These are phyloP conservation scores for Aspergillus sp. DNA, from an alignment of 2,329 filamentous ascomycete species.

Conservation along the genomic window DNA sequence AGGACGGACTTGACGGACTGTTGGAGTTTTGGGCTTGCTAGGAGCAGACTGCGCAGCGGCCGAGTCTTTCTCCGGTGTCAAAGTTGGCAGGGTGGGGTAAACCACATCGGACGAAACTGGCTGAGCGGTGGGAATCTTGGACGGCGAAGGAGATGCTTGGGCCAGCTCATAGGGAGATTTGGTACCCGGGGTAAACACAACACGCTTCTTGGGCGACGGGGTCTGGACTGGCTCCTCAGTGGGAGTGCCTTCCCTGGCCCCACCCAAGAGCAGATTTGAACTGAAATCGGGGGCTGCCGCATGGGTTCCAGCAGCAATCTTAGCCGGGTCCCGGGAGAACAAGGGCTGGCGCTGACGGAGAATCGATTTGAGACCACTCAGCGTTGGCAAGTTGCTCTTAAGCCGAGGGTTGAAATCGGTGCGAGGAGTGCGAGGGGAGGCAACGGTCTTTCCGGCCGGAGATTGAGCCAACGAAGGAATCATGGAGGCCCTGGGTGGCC, in stretches of 20 bases:
- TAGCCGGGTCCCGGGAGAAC: constrained; percentile 55
- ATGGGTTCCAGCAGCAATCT: constrained; percentile 59
- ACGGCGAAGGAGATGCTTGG: constrained; percentile 37
- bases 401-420: constrained; percentile 44
- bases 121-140: constrained; percentile 27
- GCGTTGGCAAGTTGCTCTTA: constrained; percentile 45
- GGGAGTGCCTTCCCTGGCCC: constrained; percentile 18
- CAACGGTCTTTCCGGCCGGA: constrained; percentile 49
- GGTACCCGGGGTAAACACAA: constrained; percentile 73
- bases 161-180: constrained; percentile 42
- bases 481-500: constrained; percentile 50
- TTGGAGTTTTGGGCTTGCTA: constrained; percentile 20
- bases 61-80: constrained; percentile 30
- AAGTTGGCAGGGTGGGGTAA: constrained; percentile 33
- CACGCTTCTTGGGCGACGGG: constrained; percentile 70
- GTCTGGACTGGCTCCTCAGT: constrained; percentile 48
- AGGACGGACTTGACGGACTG: constrained; percentile 37
- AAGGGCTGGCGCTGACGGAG: constrained; percentile 56
- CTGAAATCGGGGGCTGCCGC: constrained; percentile 34
- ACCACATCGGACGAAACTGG: constrained; percentile 23
- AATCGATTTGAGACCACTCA: constrained; percentile 57
- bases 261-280: constrained; percentile 47
- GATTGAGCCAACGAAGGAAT: constrained; percentile 50
- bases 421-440: constrained; percentile 39
- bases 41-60: constrained; percentile 6